These are phyloP conservation scores for Zhuliangozyma blackwelliae DNA, from an alignment of 1,139 yeast genomes.

Conservation along the genomic window DNA sequence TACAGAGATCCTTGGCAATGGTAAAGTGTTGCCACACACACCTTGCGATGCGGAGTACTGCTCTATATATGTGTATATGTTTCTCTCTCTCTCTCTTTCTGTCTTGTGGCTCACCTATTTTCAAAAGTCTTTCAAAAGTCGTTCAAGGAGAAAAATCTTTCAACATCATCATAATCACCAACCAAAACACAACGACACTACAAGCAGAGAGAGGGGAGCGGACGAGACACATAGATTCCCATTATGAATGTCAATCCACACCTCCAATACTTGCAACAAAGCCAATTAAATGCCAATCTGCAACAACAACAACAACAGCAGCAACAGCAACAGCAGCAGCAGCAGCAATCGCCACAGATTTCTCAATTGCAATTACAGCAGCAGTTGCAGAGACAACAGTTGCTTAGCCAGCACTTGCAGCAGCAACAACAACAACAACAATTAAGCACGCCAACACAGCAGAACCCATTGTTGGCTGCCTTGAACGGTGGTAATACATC, in stretches of 20 bases:
- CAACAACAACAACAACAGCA: constrained; percentile 29
- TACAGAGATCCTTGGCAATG: no score
- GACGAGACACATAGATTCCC: background rate
- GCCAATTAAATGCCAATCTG: constrained; percentile 38
- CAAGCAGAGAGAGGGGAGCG: background rate
- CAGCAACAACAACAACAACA: constrained; percentile 23
- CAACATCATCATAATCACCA: background rate
- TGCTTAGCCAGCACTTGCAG: constrained; percentile 32
- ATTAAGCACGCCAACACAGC: constrained; percentile 19
- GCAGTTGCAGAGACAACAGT: constrained; percentile 40
- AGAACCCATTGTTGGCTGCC: constrained; percentile 35
- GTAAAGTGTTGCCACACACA: no score
- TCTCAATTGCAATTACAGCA: constrained; percentile 37
- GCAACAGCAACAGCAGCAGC: constrained; percentile 20
- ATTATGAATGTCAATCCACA: constrained; percentile 40
- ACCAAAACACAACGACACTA: background rate
- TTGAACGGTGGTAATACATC: constrained; percentile 28
- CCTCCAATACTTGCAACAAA: constrained; percentile 41
- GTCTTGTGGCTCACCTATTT: no score
- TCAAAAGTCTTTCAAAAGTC: no score
- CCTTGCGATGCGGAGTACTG: no score
- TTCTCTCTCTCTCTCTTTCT: no score
- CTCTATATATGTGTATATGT: no score
- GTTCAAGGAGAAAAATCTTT: no score
- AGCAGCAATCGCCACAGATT: constrained; percentile 34